Evolutionary conservation across 164 flowering plant species (phyloP), one percentile per base, ranked within the genome.

Genomic region (Houttuynia cordata): DNA sequence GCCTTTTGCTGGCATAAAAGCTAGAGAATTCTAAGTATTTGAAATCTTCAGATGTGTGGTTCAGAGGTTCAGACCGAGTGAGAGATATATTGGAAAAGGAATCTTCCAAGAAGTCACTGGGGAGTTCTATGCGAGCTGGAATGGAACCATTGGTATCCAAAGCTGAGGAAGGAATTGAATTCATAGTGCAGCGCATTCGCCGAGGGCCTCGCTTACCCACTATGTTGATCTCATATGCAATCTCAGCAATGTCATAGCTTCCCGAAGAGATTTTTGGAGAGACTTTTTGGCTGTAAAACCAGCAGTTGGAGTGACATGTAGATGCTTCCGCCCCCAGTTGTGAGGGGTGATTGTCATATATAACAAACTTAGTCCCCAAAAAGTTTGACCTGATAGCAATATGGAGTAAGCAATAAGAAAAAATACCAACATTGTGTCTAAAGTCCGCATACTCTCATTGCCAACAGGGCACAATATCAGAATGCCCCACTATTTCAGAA

Each of bases 141-240:
- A 63, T 62, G 19, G 24, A 39, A 8, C 92, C 90, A 56, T 78
- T 83, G 24, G 84, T 78, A 40, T 76, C 83, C 42, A 85, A 61
- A 34, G 90, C 66, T 39, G 87, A 74, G 24, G 80, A 74, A 39
- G 88, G 85, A 41, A 88, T 86, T 18, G 83, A 69, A 59, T 86
- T 83, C 90, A 88, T 82, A 40, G 76, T 64, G 72, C 96, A 88
- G 49, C 80, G 83, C 91, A 88, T 88, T 67, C 84, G 82, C 67
- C 96, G 80, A 6, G 92, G 92, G 15, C 92, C 92, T 69, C 96
- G 66, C 9, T 66, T 57, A 56, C 96, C 93, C 68, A 88, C 70
- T 58, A 84, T 88, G 68, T 88, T 84, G 64, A 86, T 61, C 66
- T 88, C 96, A 65, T 86, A 88, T 17, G 92, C 70, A 58, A 88